These are phyloP conservation scores for Trichoderma endophyticum DNA, from an alignment of 2,329 filamentous ascomycete species.

Conservation along the genomic window DNA sequence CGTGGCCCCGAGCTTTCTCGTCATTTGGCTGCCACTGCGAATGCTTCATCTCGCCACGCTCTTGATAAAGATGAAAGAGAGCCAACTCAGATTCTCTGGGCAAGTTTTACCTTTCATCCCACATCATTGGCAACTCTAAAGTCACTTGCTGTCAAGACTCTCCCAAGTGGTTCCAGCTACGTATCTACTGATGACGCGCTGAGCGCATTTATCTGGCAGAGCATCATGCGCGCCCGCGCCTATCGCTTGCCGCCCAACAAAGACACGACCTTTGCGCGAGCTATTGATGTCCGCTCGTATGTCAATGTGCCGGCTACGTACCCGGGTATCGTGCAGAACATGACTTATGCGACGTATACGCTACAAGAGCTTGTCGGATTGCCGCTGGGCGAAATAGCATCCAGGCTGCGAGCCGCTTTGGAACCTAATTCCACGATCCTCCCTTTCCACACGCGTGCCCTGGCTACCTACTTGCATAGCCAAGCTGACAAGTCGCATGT, in stretches of 20 bases:
- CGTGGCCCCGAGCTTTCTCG: not conserved
- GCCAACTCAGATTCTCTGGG: not conserved
- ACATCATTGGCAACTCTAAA: not conserved
- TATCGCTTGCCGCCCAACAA: not conserved
- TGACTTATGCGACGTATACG: not conserved
- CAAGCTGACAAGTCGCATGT: not conserved
- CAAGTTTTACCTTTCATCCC: not conserved
- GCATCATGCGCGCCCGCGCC: not conserved
- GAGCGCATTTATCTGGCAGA: not conserved
- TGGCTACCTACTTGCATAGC: not conserved
- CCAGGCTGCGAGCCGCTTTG: not conserved
- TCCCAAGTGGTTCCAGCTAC: not conserved
- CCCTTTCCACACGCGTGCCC: not conserved
- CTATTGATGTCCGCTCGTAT: not conserved
- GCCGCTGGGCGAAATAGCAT: not conserved
- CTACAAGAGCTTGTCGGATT: not conserved
- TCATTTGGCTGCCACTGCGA: not conserved
- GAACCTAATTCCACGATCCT: not conserved
- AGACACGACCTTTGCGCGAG: not conserved
- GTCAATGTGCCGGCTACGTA: not conserved
- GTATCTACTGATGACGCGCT: not conserved
- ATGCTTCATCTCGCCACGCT: not conserved
- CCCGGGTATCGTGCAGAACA: not conserved
- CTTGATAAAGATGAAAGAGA: not conserved
- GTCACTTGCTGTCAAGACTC: not conserved